A percentile compares a stretch with the other conserved stretches of the same genome.
Evolutionary conservation across 148 eudicot species (phyloP).

Genomic region (Salicornia ramosissima): DNA sequence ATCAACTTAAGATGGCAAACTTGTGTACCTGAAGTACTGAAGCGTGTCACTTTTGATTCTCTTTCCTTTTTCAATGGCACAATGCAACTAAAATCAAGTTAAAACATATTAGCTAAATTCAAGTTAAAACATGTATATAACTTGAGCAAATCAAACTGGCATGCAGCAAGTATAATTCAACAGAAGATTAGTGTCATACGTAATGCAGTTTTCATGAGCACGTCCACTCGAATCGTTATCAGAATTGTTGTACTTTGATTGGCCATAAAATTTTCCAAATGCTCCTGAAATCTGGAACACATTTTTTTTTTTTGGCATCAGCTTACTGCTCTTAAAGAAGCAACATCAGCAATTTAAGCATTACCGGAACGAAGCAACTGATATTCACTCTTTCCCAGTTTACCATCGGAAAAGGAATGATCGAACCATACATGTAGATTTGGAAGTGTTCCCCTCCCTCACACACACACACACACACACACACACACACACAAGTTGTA

Average conservation of each 20-base stretch:
- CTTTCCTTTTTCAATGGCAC: constrained; percentile 58
- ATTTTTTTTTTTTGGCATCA: constrained; percentile 15
- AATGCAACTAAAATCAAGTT: constrained; percentile 50
- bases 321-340: not conserved
- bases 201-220: constrained; percentile 83
- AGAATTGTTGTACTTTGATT: constrained; percentile 57
- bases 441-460: too few relatives aligned
- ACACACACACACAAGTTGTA: not conserved
- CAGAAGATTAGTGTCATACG: constrained; percentile 35
- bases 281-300: constrained; percentile 72
- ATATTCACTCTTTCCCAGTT: not conserved
- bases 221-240: constrained; percentile 46
- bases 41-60: constrained; percentile 44
- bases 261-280: constrained; percentile 87
- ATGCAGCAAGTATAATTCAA: not conserved
- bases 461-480: too few relatives aligned
- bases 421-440: not conserved
- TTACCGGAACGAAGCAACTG: not conserved
- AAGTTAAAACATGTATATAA: constrained; percentile 8
- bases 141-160: not conserved
- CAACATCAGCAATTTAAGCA: not conserved
- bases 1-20: not conserved
- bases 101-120: constrained; percentile 14
- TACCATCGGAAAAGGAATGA: not conserved
- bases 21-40: constrained; percentile 85